Evolutionary conservation across 1,139 yeast species (phyloP).

Genomic region (Saccharomyces hybrid): DNA sequence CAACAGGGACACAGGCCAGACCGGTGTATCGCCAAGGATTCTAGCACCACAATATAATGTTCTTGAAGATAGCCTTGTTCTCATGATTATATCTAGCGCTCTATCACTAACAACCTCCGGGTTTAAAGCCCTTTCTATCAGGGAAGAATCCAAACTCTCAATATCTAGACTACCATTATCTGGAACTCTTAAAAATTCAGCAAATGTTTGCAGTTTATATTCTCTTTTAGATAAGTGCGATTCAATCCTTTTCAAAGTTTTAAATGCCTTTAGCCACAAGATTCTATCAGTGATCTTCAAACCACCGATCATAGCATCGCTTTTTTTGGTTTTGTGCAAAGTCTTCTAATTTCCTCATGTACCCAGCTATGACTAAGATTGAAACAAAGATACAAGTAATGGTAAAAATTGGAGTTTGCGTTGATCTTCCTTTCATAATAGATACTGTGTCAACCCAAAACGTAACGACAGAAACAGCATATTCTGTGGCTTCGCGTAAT

Average conservation of each 20-base stretch:
- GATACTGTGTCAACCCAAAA: slow-evolving; percentile 64
- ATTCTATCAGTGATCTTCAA: slow-evolving; percentile 34
- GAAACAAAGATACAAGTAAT: slow-evolving; percentile 61
- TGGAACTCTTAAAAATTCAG: slow-evolving; percentile 47
- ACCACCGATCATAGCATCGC: slow-evolving; percentile 9
- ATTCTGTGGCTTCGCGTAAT: slow-evolving; percentile 49
- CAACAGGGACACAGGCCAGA: slow-evolving; percentile 71
- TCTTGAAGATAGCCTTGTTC: slow-evolving; percentile 47
- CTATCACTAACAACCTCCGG: slow-evolving; percentile 37
- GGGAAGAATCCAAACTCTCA: slow-evolving; percentile 39
- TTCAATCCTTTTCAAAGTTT: slow-evolving; percentile 49
- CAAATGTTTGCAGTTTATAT: slow-evolving; percentile 39
- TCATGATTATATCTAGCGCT: slow-evolving; percentile 39
- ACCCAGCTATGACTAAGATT: slow-evolving; percentile 53
- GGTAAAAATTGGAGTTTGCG: slow-evolving; percentile 50
- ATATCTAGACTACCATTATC: slow-evolving; percentile 50
- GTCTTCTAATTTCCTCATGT: slow-evolving; percentile 47
- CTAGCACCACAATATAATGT: slow-evolving; percentile 61
- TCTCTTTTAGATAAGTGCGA: slow-evolving; percentile 41
- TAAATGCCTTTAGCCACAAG: slow-evolving; percentile 34
- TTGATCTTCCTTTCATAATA: slow-evolving; percentile 36
- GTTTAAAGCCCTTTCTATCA: slow-evolving; percentile 38
- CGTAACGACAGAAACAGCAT: slow-evolving; percentile 52
- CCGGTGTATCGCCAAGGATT: slow-evolving; percentile 71
- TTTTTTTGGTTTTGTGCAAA: slow-evolving; percentile 34